phyloP scores from a whole-genome alignment of 2,329 filamentous ascomycete genomes.

The Juglanconis oblonga region DNA sequence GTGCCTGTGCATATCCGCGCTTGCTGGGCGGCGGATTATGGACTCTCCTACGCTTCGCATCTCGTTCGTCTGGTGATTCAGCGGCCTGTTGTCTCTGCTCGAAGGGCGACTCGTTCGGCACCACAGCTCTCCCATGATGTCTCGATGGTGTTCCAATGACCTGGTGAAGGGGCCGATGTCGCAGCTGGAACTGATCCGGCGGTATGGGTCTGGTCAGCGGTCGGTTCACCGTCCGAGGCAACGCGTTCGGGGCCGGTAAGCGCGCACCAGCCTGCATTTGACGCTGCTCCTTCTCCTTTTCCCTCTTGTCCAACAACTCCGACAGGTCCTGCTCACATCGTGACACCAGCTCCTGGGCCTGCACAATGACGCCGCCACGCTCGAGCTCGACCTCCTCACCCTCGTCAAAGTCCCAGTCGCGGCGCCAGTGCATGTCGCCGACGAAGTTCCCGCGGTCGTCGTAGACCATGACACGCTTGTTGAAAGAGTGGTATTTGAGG shows the following conservation, averaged over 20 bases:
- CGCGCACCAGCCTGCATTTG: conserved; percentile 43
- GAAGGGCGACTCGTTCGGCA: conserved; percentile 62
- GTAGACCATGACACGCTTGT: conserved; percentile 86
- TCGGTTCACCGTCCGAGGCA: conserved; percentile 24
- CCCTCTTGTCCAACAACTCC: conserved; percentile 68
- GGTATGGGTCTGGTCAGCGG: conserved; percentile 17
- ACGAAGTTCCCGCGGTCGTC: conserved; percentile 77
- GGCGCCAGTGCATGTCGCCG: conserved; percentile 80
- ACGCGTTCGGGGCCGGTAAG: conserved; percentile 21
- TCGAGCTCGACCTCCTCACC: conserved; percentile 83
- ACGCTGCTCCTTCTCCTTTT: conserved; percentile 52
- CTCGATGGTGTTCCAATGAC: conserved; percentile 64
- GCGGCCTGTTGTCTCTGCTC: conserved; percentile 48
- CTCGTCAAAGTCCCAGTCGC: conserved; percentile 65
- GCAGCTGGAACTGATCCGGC: conserved; percentile 35
- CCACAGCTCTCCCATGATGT: conserved; percentile 57
- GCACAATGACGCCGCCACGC: conserved; percentile 69
- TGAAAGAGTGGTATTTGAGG: conserved; percentile 86
- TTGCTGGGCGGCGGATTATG: conserved; percentile 40
- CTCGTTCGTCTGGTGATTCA: conserved; percentile 25
- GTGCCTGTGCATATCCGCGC: conserved; percentile 47
- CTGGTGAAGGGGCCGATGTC: conserved; percentile 49
- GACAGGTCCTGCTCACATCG: conserved; percentile 74
- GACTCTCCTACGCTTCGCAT: conserved; percentile 40
- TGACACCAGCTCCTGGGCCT: conserved; percentile 75